phyloP scores from a whole-genome alignment of 129 eudicot genomes.

The Sambucus nigra region DNA sequence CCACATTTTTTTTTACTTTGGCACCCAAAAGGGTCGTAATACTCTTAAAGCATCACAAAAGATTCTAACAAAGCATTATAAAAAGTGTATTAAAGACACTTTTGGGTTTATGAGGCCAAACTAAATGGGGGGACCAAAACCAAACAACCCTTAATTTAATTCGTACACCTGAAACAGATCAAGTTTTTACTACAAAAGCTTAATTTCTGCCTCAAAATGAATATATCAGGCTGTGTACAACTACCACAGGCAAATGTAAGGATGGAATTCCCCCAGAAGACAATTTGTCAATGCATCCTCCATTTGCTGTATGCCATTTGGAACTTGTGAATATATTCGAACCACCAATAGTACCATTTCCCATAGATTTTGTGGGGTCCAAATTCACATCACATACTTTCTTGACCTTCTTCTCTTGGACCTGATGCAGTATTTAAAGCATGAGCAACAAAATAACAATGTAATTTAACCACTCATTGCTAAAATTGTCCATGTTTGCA shows the following conservation, averaged over 20 bases:
- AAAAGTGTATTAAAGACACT: no score
- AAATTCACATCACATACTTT: conserved; percentile 64
- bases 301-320: conserved; percentile 41
- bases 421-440: conserved; percentile 36
- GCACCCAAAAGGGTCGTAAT: no score
- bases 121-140: no score
- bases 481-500: neutral
- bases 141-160: no score
- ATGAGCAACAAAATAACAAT: neutral
- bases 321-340: conserved; percentile 41
- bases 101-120: no score
- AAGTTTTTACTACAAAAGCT: neutral
- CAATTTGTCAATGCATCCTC: conserved; percentile 33
- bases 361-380: conserved; percentile 41
- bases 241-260: conserved; percentile 80
- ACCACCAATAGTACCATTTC: conserved; percentile 53
- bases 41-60: no score
- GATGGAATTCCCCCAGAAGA: conserved; percentile 52
- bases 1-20: no score
- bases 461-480: neutral
- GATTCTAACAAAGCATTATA: no score
- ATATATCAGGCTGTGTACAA: conserved; percentile 30
- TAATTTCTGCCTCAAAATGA: neutral
- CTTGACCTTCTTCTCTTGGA: conserved; percentile 92
- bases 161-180: neutral